Evolutionary conservation across 2,329 filamentous ascomycete genomes (phyloP).

Genomic region (Beauveria sp.): DNA sequence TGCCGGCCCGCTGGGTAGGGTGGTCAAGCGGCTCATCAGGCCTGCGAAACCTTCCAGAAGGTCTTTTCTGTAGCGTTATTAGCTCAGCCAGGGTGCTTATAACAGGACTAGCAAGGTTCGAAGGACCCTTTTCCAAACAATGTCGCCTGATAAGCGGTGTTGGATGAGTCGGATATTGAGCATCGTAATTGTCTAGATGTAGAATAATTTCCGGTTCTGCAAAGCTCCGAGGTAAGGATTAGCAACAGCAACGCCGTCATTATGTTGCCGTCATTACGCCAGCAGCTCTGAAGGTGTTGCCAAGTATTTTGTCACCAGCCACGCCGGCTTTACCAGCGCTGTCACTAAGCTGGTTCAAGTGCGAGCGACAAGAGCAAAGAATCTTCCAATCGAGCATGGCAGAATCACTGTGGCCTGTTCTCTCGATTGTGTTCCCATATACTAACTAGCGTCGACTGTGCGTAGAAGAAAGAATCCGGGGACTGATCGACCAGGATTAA

Average conservation of each 20-base stretch:
- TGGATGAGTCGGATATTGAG: neutral
- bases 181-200: neutral
- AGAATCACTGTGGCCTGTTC: neutral
- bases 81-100: constrained; percentile 10
- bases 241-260: neutral
- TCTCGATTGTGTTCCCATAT: no score
- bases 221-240: no score
- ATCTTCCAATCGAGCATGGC: neutral
- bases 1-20: constrained; percentile 11
- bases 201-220: no score
- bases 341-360: neutral
- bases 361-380: neutral
- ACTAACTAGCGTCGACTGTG: neutral
- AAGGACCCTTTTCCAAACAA: neutral
- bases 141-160: neutral
- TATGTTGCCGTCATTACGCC: neutral
- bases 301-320: neutral
- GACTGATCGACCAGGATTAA: neutral
- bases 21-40: constrained; percentile 10
- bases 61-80: constrained; percentile 9
- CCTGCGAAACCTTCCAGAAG: constrained; percentile 16
- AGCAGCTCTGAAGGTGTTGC: neutral
- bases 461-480: neutral
- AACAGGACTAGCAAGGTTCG: neutral
- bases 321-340: neutral